Conservation (phyloP, 75 land plant genomes). For the Selaginella moellendorffii region DNA sequence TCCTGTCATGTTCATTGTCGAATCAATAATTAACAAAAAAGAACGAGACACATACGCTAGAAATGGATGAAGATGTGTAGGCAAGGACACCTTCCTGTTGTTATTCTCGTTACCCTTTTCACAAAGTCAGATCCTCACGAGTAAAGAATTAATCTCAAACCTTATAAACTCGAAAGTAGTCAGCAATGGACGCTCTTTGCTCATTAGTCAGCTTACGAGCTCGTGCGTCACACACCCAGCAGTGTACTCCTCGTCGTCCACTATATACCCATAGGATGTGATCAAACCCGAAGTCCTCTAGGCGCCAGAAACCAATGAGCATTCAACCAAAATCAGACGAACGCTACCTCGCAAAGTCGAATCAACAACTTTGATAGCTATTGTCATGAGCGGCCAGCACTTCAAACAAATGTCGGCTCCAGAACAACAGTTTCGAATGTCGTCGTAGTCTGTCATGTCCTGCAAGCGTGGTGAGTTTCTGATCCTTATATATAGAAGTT, state of each 20-base stretch:
- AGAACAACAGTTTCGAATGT: slow-evolving; percentile 82
- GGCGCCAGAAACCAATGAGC: not conserved
- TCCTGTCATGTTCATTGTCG: slow-evolving; percentile 32
- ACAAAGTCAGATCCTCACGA: not conserved
- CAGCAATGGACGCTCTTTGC: slow-evolving; percentile 73
- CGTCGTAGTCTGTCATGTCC: slow-evolving; percentile 99
- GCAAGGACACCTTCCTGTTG: slow-evolving; percentile 53
- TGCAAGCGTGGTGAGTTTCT: too few relatives aligned
- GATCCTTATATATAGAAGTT: not conserved
- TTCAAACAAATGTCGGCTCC: slow-evolving; percentile 87
- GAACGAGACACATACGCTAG: slow-evolving; percentile 41
- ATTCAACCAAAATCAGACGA: slow-evolving; percentile 1
- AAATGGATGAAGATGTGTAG: slow-evolving; percentile 80
- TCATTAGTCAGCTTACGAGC: slow-evolving; percentile 93
- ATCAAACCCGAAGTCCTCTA: slow-evolving; percentile 97
- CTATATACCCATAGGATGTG: slow-evolving; percentile 96
- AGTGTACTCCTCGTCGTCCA: slow-evolving; percentile 99
- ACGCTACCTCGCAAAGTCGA: slow-evolving; percentile 68
- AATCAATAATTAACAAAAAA: not conserved
- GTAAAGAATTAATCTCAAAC: slow-evolving; percentile 21
- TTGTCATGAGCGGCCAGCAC: slow-evolving; percentile 99
- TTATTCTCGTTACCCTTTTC: slow-evolving; percentile 76
- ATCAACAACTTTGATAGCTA: slow-evolving; percentile 92
- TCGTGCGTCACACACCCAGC: slow-evolving; percentile 97
- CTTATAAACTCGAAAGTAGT: slow-evolving; percentile 80